These are phyloP conservation scores for Umbilicus rupestris DNA, from an alignment of 164 flowering plant genomes.

Conservation along the genomic window DNA sequence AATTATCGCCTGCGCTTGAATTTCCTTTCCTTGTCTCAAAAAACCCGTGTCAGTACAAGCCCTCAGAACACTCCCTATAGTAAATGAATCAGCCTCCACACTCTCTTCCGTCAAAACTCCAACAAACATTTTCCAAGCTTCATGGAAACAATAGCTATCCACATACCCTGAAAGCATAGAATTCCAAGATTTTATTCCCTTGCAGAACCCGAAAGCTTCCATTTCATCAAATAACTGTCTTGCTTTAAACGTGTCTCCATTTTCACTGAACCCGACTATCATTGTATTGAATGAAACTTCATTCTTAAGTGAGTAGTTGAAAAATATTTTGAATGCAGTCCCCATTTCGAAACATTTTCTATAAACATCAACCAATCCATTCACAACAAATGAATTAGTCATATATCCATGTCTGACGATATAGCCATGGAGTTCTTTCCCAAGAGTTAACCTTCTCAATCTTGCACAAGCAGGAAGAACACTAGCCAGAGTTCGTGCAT, in stretches of 20 bases:
- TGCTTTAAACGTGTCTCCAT: conserved; percentile 40
- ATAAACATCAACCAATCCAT: conserved; percentile 62
- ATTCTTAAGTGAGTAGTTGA: conserved; percentile 33
- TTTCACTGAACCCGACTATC: conserved; percentile 63
- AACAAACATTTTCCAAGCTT: conserved; percentile 42
- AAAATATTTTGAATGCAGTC: conserved; percentile 43
- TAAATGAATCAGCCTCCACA: conserved; percentile 42
- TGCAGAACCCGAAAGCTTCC: conserved; percentile 33
- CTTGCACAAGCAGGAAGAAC: conserved; percentile 70
- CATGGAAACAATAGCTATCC: conserved; percentile 32
- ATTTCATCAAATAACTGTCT: conserved; percentile 44
- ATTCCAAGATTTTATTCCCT: conserved; percentile 59
- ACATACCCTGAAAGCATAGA: conserved; percentile 63
- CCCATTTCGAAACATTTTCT: conserved; percentile 54
- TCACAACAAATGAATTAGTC: conserved; percentile 44
- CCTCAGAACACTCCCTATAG: conserved; percentile 49
- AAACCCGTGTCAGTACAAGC: conserved; percentile 45
- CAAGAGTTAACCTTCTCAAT: conserved; percentile 29
- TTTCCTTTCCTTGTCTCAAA: conserved; percentile 42
- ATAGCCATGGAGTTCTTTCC: conserved; percentile 59
- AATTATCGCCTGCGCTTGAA: conserved; percentile 50
- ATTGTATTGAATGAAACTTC: conserved; percentile 57
- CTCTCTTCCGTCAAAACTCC: conserved; percentile 31
- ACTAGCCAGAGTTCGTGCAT: conserved; percentile 52
- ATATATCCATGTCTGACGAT: conserved; percentile 39